Conservation (phyloP, 257 asterid species). For the Solanum sparsipilum region DNA sequence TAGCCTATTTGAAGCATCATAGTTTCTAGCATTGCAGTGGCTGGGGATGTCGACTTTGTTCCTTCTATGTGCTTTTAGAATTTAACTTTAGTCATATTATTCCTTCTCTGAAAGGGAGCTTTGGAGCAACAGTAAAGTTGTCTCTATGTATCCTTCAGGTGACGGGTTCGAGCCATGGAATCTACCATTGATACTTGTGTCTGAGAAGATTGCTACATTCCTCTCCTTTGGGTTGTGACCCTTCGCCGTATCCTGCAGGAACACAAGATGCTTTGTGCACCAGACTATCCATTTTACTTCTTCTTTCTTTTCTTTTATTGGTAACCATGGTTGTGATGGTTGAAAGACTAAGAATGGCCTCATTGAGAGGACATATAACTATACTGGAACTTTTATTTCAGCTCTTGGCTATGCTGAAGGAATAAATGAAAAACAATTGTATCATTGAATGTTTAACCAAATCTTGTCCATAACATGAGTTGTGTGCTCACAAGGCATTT, state of each 20-base stretch:
- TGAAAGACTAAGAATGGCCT: background rate
- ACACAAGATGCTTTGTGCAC: background rate
- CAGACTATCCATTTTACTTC: no score
- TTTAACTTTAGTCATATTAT: background rate
- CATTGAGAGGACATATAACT: no score
- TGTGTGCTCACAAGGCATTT: no score
- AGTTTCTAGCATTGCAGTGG: background rate
- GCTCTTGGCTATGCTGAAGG: background rate
- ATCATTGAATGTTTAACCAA: no score
- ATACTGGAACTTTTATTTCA: background rate
- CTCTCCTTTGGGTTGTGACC: background rate
- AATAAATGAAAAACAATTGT: background rate
- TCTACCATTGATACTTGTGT: background rate
- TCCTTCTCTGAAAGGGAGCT: background rate
- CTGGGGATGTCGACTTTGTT: background rate
- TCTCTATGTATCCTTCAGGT: background rate
- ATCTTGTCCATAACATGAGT: no score
- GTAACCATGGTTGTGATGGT: background rate
- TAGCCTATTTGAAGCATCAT: background rate
- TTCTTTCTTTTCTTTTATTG: background rate
- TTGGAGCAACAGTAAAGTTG: background rate
- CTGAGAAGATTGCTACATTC: background rate
- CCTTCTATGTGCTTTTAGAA: background rate
- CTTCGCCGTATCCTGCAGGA: background rate
- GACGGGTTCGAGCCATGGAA: background rate